Evolutionary conservation across 2,329 filamentous ascomycete species (phyloP).

Genomic region (Sarocladiaceae sp.): DNA sequence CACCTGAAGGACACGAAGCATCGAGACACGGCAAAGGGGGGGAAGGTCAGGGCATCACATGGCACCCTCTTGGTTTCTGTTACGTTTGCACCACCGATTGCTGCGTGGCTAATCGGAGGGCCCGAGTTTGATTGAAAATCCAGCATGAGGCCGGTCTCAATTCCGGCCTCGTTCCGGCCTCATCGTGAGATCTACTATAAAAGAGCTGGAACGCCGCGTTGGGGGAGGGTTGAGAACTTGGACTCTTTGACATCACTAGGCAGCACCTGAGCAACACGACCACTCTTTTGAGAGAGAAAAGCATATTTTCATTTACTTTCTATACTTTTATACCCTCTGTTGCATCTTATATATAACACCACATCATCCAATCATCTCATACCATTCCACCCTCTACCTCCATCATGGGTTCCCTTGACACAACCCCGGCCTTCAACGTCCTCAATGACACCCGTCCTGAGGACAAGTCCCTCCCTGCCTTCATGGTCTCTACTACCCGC

Average conservation of each 20-base stretch:
- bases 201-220: not conserved
- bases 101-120: not conserved
- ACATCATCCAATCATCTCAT: not conserved
- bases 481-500: slow-evolving; percentile 71
- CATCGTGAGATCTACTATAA: not conserved
- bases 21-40: not conserved
- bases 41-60: not conserved
- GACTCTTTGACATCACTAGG: not conserved
- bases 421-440: slow-evolving; percentile 41
- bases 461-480: slow-evolving; percentile 58
- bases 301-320: not conserved
- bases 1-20: too few relatives aligned
- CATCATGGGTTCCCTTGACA: slow-evolving; percentile 29
- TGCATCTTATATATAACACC: not conserved
- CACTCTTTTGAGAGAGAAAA: not conserved
- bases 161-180: not conserved
- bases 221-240: not conserved
- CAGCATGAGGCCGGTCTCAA: not conserved
- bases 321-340: not conserved
- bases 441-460: slow-evolving; percentile 52
- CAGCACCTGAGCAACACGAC: not conserved
- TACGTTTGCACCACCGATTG: slow-evolving; percentile 10
- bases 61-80: slow-evolving; percentile 6
- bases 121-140: not conserved
- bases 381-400: not conserved